Percentiles rank a stretch among this genome's conserved stretches.
Conservation (phyloP, 2,329 filamentous ascomycete genomes). For the Fusarium marasasianum region DNA sequence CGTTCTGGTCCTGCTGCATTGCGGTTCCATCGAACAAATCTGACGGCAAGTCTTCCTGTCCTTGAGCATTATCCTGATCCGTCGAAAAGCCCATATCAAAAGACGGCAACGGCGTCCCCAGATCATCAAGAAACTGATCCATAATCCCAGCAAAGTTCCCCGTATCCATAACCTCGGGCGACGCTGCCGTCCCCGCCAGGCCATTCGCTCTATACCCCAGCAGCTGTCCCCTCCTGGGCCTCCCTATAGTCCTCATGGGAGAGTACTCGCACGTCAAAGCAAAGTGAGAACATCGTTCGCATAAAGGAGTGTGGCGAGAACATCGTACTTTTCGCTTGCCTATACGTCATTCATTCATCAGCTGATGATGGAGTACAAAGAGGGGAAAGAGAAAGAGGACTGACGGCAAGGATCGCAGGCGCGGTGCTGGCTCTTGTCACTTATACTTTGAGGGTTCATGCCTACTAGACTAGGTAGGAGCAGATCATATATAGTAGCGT, state of each 20-base stretch:
- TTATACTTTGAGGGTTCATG: slow-evolving; percentile 24
- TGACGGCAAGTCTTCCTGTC: background rate
- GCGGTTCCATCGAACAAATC: background rate
- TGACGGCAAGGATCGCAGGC: slow-evolving; percentile 29
- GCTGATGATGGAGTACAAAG: background rate
- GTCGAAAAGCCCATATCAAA: slow-evolving; percentile 1
- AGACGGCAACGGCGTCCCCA: background rate
- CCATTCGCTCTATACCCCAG: background rate
- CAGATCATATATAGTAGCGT: background rate
- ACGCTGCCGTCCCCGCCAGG: background rate
- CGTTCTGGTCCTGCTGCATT: background rate
- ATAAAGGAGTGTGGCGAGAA: slow-evolving; percentile 24
- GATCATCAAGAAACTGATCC: slow-evolving; percentile 10
- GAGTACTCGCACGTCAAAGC: slow-evolving; percentile 24
- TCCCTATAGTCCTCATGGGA: slow-evolving; percentile 19
- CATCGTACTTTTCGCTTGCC: slow-evolving; percentile 29
- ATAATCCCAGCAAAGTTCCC: slow-evolving; percentile 2
- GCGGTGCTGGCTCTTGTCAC: slow-evolving; percentile 28
- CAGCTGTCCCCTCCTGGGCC: background rate
- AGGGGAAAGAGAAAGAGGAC: background rate
- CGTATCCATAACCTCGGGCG: background rate
- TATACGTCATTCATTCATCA: slow-evolving; percentile 17
- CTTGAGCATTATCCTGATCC: background rate
- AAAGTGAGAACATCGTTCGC: slow-evolving; percentile 32
- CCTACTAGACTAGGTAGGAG: background rate